A percentile compares a stretch with the other conserved stretches of the same genome.
Conservation (phyloP, 2,329 filamentous ascomycete species). For the Thyridium curvatum region DNA sequence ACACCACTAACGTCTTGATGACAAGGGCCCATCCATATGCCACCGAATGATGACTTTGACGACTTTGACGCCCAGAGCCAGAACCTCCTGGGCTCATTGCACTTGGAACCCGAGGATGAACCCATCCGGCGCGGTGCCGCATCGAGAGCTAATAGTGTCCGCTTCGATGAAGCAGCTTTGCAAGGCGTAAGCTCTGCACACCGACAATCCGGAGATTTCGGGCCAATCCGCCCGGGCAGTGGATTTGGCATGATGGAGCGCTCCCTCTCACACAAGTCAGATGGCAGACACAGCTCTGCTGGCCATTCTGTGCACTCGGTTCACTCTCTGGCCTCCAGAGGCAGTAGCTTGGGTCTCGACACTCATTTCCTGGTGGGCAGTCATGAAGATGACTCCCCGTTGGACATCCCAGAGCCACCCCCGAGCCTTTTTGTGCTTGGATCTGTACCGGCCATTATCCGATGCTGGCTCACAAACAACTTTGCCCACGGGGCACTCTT, state of each 20-base stretch:
- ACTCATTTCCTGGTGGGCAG: slow-evolving; percentile 58
- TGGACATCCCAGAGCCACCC: slow-evolving; percentile 68
- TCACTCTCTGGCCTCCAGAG: slow-evolving; percentile 64
- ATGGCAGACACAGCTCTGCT: slow-evolving; percentile 90
- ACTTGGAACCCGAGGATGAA: slow-evolving; percentile 82
- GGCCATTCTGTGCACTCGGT: slow-evolving; percentile 66
- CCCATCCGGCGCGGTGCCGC: slow-evolving; percentile 78
- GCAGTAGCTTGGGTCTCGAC: slow-evolving; percentile 83
- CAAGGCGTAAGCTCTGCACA: slow-evolving; percentile 76
- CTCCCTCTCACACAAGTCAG: slow-evolving; percentile 88
- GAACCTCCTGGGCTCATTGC: slow-evolving; percentile 72
- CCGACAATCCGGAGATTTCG: slow-evolving; percentile 64
- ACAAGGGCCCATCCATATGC: slow-evolving; percentile 71
- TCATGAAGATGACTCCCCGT: slow-evolving; percentile 61
- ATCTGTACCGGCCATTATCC: slow-evolving; percentile 86
- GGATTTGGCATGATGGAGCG: slow-evolving; percentile 86
- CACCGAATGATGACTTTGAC: slow-evolving; percentile 79
- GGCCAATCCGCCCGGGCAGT: slow-evolving; percentile 69
- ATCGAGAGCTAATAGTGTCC: slow-evolving; percentile 92
- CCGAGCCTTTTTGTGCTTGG: slow-evolving; percentile 81
- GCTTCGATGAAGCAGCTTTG: slow-evolving; percentile 92
- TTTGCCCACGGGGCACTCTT: slow-evolving; percentile 86
- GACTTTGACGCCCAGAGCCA: slow-evolving; percentile 84
- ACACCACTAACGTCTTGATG: slow-evolving; percentile 11
- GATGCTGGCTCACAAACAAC: slow-evolving; percentile 87